Base-by-base conservation (phyloP, 2,329 filamentous ascomycete genomes). In the Aspergillus fumigatiaffinis region DNA sequence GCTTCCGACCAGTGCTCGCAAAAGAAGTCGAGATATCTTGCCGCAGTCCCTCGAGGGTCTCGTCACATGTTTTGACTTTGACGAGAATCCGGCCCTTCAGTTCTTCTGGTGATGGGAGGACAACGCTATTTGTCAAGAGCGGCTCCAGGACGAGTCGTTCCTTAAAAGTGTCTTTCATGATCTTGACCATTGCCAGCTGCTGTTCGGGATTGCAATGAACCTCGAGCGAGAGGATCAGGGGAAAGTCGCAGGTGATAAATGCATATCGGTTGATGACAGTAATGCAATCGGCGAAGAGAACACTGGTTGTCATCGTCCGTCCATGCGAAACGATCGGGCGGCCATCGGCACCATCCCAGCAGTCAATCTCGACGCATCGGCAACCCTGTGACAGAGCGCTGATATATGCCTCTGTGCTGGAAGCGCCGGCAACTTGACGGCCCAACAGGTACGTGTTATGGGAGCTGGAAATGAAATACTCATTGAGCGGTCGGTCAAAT, bases 381-480 rank as follows among this genome's bases (percentile, higher is more conserved):
- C 94, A 99, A 8, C 92, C 92, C 59, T 90, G 88, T 61, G 90
- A 87, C 6, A 99, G 82, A 3, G 92, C 91, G 8, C 87, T 87
- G 66, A 97, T 95, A 76, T 99, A 99, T 47, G 92, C 92, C 73
- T 99, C 94, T 2, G 95, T 90, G 69, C 92, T 97, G 1, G 94
- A 97, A 48, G 90, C 85, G 28, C 93, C 93, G 10, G 87, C 89
- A 2, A 97, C 87, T 73, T 99, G 94, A 54, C 92, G 87, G 14
- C 94, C 94, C 4, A 95, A 81, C 0, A 99, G 86, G 69, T 99
- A 99, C 0, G 94, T 99, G 75, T 99, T 99, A 80, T 99, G 94
- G 1, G 94, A 97, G 78, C 92, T 97, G 1, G 93, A 97, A 64
- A 99, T 94, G 79, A 92, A 97, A 75, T 99, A 99, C 71, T 97